phyloP scores from a whole-genome alignment of 2,329 filamentous ascomycete genomes.

The Arthrobotrys musiformis region DNA sequence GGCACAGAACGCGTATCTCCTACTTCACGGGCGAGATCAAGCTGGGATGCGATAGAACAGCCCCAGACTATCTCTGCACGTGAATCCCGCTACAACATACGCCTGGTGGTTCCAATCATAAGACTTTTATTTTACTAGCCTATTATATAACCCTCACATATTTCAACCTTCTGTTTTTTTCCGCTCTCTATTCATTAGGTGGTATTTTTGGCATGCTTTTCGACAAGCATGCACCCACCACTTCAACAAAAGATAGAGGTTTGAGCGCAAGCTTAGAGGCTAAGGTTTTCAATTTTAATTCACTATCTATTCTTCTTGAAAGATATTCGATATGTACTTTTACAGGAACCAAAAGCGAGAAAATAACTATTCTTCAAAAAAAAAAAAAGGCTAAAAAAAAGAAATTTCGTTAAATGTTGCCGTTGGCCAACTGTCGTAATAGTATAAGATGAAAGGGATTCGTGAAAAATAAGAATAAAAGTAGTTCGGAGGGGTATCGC shows the following conservation, averaged over 20 bases:
- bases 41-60: conserved; percentile 59
- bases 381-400: not conserved
- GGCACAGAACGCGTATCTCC: conserved; percentile 46
- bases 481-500: conserved; percentile 23
- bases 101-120: not conserved
- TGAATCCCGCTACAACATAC: not conserved
- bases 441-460: not conserved
- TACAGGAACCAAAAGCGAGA: not conserved
- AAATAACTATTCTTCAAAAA: not conserved
- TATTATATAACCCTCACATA: not conserved
- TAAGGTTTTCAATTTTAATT: not conserved
- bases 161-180: not conserved
- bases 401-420: not conserved
- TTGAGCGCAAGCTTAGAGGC: conserved; percentile 20
- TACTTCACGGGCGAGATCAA: conserved; percentile 64
- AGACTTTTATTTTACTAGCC: not conserved
- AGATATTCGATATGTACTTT: conserved; percentile 21
- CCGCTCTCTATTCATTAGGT: not conserved
- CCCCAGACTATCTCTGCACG: not conserved
- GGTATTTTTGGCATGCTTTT: not conserved
- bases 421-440: not conserved
- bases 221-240: not conserved
- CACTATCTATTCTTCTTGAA: not conserved
- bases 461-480: not conserved
- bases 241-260: not conserved